A percentile compares a stretch with the other conserved stretches of the same genome.
phyloP scores from a whole-genome alignment of 257 asterid species.

The Verbascum thapsus region DNA sequence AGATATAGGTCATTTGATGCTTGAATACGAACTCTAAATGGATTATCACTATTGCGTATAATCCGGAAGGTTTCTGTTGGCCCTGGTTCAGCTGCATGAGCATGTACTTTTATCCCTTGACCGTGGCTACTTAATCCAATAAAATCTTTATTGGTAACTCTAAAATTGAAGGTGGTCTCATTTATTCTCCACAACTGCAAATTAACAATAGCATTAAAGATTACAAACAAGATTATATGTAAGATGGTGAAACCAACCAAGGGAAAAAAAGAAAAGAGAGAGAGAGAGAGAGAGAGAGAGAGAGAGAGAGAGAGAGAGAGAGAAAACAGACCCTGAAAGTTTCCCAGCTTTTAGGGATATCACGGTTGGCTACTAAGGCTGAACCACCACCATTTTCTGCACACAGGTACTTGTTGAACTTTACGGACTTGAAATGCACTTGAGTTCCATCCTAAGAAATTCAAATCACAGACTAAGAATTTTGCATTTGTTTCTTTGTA shows the following conservation, averaged over 20 bases:
- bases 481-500: neutral
- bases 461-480: neutral
- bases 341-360: slow-evolving; percentile 49
- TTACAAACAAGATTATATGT: neutral
- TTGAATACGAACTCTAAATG: slow-evolving; percentile 41
- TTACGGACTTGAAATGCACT: slow-evolving; percentile 55
- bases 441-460: slow-evolving; percentile 55
- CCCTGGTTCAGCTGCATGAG: slow-evolving; percentile 43
- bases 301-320: neutral
- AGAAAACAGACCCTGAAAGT: slow-evolving; percentile 43
- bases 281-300: neutral
- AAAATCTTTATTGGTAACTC: slow-evolving; percentile 48
- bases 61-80: slow-evolving; percentile 35
- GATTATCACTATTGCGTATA: slow-evolving; percentile 29
- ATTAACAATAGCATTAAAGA: neutral
- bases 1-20: slow-evolving; percentile 42
- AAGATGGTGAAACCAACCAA: neutral
- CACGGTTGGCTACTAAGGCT: slow-evolving; percentile 50
- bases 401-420: slow-evolving; percentile 48
- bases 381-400: slow-evolving; percentile 62
- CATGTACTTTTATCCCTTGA: slow-evolving; percentile 31
- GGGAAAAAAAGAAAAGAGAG: neutral
- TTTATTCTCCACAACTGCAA: slow-evolving; percentile 56
- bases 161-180: slow-evolving; percentile 48
- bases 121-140: slow-evolving; percentile 40